These are phyloP conservation scores for Arthroderma sp. DNA, from an alignment of 2,329 filamentous ascomycete genomes.

Conservation along the genomic window DNA sequence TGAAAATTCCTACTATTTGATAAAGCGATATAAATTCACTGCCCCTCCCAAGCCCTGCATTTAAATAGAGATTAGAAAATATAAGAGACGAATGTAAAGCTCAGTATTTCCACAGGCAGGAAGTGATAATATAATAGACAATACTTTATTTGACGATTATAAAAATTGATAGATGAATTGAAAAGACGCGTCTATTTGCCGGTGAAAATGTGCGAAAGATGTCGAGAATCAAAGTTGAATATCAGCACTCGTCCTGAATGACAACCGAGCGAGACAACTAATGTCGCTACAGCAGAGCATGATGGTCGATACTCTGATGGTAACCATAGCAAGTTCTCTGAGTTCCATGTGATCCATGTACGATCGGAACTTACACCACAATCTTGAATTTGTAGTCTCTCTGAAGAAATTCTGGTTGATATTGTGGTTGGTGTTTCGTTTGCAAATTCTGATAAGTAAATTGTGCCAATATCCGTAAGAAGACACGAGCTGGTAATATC, in stretches of 20 bases:
- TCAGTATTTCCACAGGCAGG: too few relatives aligned
- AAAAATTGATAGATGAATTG: too few relatives aligned
- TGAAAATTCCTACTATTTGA: too few relatives aligned
- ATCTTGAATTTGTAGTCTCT: not conserved
- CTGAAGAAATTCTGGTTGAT: not conserved
- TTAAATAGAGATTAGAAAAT: too few relatives aligned
- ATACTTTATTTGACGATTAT: too few relatives aligned
- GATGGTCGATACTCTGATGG: not conserved
- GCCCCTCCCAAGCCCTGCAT: too few relatives aligned
- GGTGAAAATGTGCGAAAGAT: too few relatives aligned
- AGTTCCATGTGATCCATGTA: slow-evolving; percentile 3
- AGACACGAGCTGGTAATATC: not conserved
- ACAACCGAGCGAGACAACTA: not conserved
- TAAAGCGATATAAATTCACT: too few relatives aligned
- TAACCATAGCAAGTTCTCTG: not conserved
- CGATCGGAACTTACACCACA: not conserved
- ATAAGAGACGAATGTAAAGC: too few relatives aligned
- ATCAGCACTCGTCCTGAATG: not conserved
- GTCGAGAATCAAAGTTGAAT: not conserved
- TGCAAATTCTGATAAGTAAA: not conserved
- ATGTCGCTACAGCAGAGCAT: not conserved
- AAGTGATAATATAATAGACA: too few relatives aligned
- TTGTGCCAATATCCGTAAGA: not conserved
- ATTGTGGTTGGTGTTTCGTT: not conserved
- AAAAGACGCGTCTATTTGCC: too few relatives aligned